phyloP scores from a whole-genome alignment of 2,329 filamentous ascomycete genomes.

The Stagonosporopsis vannaccii region DNA sequence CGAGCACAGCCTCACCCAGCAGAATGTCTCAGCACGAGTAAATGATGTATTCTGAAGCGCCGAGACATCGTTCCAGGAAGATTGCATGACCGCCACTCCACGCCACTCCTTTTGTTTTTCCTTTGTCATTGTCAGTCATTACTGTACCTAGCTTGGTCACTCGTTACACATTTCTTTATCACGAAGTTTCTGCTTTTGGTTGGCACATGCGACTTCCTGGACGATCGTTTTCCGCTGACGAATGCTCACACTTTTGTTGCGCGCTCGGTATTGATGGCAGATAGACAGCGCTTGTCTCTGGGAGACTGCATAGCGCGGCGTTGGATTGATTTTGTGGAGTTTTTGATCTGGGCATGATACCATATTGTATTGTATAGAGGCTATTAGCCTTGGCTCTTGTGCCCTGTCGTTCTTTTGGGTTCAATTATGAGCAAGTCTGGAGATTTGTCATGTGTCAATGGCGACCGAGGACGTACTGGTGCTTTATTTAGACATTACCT shows the following conservation, averaged over 20 bases:
- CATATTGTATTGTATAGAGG: conserved; percentile 36
- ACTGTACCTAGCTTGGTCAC: conserved; percentile 33
- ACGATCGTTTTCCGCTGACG: neutral
- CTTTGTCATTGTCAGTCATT: conserved; percentile 45
- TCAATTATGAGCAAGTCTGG: neutral
- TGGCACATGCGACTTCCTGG: conserved; percentile 30
- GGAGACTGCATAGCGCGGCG: conserved; percentile 36
- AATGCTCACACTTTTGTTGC: neutral
- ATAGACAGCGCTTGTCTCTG: conserved; percentile 17
- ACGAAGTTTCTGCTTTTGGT: conserved; percentile 21
- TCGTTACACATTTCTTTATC: conserved; percentile 37
- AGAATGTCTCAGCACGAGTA: conserved; percentile 32
- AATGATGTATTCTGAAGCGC: conserved; percentile 24
- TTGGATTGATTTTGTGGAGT: conserved; percentile 27
- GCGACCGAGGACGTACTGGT: neutral
- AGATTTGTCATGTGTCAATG: conserved; percentile 5
- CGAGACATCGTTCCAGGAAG: conserved; percentile 22
- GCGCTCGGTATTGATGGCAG: neutral
- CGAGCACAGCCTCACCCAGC: conserved; percentile 39
- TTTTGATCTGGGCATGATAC: conserved; percentile 32
- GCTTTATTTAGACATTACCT: neutral
- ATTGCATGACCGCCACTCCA: conserved; percentile 40
- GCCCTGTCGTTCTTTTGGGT: conserved; percentile 26
- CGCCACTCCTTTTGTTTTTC: conserved; percentile 47
- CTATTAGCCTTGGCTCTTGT: conserved; percentile 28